Evolutionary conservation across 306 rosid species (phyloP), one percentile per base, ranked within the genome.

Genomic region (Sechiopsis laciniata): DNA sequence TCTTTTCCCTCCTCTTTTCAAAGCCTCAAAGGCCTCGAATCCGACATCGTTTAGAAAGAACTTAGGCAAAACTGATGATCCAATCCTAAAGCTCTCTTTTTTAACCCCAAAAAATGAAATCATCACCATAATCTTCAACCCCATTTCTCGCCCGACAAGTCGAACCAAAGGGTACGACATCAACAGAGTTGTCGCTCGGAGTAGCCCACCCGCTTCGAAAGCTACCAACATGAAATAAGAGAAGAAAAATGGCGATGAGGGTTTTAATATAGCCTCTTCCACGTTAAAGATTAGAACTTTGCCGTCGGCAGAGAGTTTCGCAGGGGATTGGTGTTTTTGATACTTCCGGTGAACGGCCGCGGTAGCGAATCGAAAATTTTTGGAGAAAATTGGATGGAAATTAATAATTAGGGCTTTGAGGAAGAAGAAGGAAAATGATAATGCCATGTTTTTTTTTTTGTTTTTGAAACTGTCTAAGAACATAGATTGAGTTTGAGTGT

Each of bases 181-280:
- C 24, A 88, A 65, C 0, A 90, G 82, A 10, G 83, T 2, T 7
- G 83, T 4, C 35, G 90, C 90, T 77, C 98, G 78, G 3, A 90
- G 2, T 0, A 83, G 53, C 16, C 89, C 84, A 21, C 96, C 96
- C 0, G 90, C 91, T 79, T 93, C 98, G 50, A 93, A 90, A 2
- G 98, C 97, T 55, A 88, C 97, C 8, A 93, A 89, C 97, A 90
- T 88, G 87, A 93, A 93, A 76, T 90, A 90, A 4, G 93, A 83
- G 70, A 90, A 90, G 70, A 90, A 90, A 29, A 7, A 32, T 32
- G 68, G 48, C 82, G 9, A 75, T 82, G 87, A 26, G 22, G 94
- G 85, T 74, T 75, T 90, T 20, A 93, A 65, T 29, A 93, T 58
- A 40, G 87, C 77, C 35, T 79, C 88, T 77, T 93, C 98, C 1